Evolutionary conservation across 352 stramenopile species (phyloP).

Genomic region (Pythium dissimile): DNA sequence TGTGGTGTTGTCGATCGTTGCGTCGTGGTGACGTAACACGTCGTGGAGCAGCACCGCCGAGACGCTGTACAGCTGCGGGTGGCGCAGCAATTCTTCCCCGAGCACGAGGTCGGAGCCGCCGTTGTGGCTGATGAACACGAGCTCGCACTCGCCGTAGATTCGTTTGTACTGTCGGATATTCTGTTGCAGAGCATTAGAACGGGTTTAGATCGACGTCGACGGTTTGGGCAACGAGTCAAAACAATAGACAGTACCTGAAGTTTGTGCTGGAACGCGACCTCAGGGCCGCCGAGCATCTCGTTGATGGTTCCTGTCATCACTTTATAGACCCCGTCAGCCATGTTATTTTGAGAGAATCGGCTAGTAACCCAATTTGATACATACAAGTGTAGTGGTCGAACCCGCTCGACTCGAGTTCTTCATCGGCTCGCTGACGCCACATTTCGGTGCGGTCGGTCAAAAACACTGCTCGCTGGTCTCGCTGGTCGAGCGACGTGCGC

Average conservation of each 20-base stretch:
- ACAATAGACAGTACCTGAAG: too few species aligned
- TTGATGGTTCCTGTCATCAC: conserved; percentile 13
- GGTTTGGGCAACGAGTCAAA: too few species aligned
- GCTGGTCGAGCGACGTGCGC: conserved; percentile 3
- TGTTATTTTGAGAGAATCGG: not conserved
- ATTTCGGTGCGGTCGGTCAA: conserved; percentile 13
- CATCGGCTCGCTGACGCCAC: conserved; percentile 11
- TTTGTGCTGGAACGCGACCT: conserved; percentile 42
- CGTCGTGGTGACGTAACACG: conserved; percentile 62
- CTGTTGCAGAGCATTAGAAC: conserved; percentile 1
- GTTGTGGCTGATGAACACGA: conserved; percentile 77
- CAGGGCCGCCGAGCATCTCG: conserved; percentile 9
- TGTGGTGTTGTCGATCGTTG: conserved; percentile 32
- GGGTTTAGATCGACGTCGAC: not conserved
- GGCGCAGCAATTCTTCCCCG: conserved; percentile 54
- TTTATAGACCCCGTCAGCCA: not conserved
- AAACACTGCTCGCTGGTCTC: conserved; percentile 18
- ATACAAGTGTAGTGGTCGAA: conserved; percentile 17
- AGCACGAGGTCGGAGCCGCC: conserved; percentile 65
- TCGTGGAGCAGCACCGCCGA: conserved; percentile 71
- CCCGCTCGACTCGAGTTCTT: conserved; percentile 12
- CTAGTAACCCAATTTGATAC: not conserved
- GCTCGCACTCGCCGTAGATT: conserved; percentile 61
- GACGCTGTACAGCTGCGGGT: conserved; percentile 45
- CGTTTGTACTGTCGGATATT: conserved; percentile 63